Evolutionary conservation across 306 rosid species (phyloP), one percentile per base, ranked within the genome.

Genomic region (Dalbergia oliveri): DNA sequence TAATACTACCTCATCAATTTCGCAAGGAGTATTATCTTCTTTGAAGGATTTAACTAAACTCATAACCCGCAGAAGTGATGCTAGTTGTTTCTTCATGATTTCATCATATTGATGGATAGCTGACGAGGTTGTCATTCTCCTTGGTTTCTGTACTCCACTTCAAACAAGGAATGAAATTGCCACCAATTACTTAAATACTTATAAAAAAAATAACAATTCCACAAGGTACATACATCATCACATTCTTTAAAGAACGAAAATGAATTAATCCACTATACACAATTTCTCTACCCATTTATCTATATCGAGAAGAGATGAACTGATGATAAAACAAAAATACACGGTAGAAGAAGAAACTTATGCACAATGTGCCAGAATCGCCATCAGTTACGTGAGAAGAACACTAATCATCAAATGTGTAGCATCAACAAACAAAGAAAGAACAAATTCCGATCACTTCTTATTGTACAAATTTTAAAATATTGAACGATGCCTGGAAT

Each of bases 1-100:
- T 50, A 10, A 59, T 49, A 50, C 33, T 51, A 87, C 97, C 97
- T 94, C 90, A 50, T 88, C 93, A 26, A 94, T 89, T 90, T 88
- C 43, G 82, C 79, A 77, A 19, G 99, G 97, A 83, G 66, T 44
- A 18, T 78, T 79, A 71, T 89, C 93, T 72, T 81, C 81, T 73
- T 85, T 85, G 77, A 74, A 9, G 11, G 69, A 50, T 71, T 78
- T 83, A 35, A 44, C 71, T 31, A 26, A 10, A 57, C 14, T 33
- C 19, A 88, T 11, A 68, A 72, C 85, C 67, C 90, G 84, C 75
- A 51, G 19, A 26, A 91, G 16, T 0, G 84, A 73, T 4, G 73
- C 49, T 4, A 80, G 21, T 80, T 87, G 87, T 49, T 77, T 81
- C 89, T 59, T 84, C 56, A 86, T 31, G 59, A 89, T 79, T 43